Percentiles rank a stretch among this genome's conserved stretches.
These are phyloP conservation scores for Wallacemonas sp. DNA, from an alignment of 208 protist genomes.

Conservation along the genomic window DNA sequence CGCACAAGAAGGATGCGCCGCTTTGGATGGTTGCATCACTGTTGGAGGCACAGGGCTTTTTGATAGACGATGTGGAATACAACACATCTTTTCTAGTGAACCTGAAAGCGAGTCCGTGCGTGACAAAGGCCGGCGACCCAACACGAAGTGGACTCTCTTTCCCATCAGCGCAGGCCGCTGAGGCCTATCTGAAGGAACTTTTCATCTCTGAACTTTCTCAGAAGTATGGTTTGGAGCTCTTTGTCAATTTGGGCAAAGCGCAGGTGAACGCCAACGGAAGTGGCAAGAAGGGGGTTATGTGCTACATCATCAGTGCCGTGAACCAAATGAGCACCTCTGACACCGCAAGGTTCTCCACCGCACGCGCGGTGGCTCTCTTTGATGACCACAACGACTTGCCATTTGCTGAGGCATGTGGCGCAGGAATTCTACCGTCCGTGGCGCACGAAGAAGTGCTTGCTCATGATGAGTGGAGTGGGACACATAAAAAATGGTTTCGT, in stretches of 20 bases:
- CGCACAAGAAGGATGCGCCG: not conserved
- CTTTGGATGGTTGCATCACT: slow-evolving; percentile 26
- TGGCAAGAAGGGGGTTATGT: slow-evolving; percentile 33
- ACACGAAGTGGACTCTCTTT: not conserved
- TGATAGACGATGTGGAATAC: slow-evolving; percentile 22
- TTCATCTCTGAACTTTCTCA: slow-evolving; percentile 22
- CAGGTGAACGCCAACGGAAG: slow-evolving; percentile 33
- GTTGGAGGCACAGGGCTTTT: slow-evolving; percentile 30
- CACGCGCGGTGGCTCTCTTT: slow-evolving; percentile 33
- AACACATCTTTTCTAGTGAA: slow-evolving; percentile 47
- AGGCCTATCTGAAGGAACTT: slow-evolving; percentile 20
- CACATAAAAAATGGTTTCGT: slow-evolving; percentile 25
- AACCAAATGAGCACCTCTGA: not conserved
- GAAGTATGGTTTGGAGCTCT: slow-evolving; percentile 18
- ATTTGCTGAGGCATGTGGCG: slow-evolving; percentile 36
- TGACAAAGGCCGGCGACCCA: not conserved
- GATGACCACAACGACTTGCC: slow-evolving; percentile 43
- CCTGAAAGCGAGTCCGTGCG: slow-evolving; percentile 25
- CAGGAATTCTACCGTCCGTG: slow-evolving; percentile 41
- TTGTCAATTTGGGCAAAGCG: slow-evolving; percentile 41
- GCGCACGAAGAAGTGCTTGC: slow-evolving; percentile 33
- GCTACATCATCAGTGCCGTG: slow-evolving; percentile 18
- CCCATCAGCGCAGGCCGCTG: slow-evolving; percentile 19
- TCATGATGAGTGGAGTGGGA: slow-evolving; percentile 11
- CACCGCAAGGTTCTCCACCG: slow-evolving; percentile 3